A percentile compares a stretch with the other conserved stretches of the same genome.
These are phyloP conservation scores for Picea engelmannii DNA, from an alignment of 83 land plant species.

Conservation along the genomic window DNA sequence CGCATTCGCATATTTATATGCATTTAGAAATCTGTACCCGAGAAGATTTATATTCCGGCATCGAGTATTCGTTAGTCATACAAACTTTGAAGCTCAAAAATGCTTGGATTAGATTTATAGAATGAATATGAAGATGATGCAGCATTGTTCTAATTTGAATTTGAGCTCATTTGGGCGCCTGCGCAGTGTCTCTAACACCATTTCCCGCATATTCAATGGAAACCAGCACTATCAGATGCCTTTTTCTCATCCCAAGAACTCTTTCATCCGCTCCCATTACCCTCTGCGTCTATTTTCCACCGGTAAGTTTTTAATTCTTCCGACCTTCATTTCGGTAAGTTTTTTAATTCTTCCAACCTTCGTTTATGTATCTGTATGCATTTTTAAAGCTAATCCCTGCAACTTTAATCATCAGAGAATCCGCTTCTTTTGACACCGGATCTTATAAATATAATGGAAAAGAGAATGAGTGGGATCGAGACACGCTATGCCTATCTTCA, in stretches of 20 bases:
- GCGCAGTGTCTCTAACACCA: neutral
- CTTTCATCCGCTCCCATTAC: neutral
- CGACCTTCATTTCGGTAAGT: too few species aligned
- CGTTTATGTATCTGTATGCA: too few species aligned
- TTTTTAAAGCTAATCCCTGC: too few species aligned
- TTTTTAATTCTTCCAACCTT: too few species aligned
- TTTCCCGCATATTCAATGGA: neutral
- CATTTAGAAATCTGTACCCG: too few species aligned
- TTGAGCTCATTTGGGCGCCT: neutral
- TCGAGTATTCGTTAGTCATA: too few species aligned
- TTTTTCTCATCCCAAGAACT: neutral
- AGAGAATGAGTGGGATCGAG: slow-evolving; percentile 8
- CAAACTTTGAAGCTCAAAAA: too few species aligned
- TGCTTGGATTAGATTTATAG: too few species aligned
- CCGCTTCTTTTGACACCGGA: neutral
- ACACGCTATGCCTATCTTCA: slow-evolving; percentile 7
- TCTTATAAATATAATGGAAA: slow-evolving; percentile 11
- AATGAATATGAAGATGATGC: too few species aligned
- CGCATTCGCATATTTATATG: too few species aligned
- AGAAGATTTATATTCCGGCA: too few species aligned
- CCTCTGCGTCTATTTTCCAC: slow-evolving; percentile 5
- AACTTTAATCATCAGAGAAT: neutral
- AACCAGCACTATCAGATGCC: neutral
- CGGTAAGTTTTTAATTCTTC: too few species aligned
- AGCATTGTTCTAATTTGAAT: neutral